Evolutionary conservation across 129 eudicot genomes (phyloP).

Genomic region (Centaurea solstitialis): DNA sequence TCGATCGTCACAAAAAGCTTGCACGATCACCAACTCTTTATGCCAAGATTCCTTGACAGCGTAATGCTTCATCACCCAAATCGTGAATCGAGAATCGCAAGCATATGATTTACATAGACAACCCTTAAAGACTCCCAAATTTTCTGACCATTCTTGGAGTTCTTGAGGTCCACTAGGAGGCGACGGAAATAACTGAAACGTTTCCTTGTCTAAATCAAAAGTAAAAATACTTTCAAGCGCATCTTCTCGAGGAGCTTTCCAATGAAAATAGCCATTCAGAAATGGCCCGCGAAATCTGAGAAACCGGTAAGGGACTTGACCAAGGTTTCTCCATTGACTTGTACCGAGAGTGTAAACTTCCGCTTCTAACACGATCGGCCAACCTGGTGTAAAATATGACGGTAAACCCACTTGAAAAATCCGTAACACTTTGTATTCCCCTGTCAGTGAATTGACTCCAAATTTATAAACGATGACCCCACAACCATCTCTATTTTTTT

Average conservation of each 20-base stretch:
- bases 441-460: conserved; percentile 12
- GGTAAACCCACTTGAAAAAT: conserved; percentile 13
- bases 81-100: conserved; percentile 18
- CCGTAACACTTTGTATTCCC: conserved; percentile 34
- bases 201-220: conserved; percentile 36
- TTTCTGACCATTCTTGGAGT: neutral
- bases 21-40: conserved; percentile 39
- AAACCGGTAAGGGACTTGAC: neutral
- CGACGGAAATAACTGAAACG: conserved; percentile 23
- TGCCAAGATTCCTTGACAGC: conserved; percentile 43
- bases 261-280: conserved; percentile 32
- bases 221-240: conserved; percentile 16
- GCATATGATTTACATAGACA: conserved; percentile 40
- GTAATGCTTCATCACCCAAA: conserved; percentile 58
- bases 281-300: neutral
- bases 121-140: conserved; percentile 36
- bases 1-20: neutral
- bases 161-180: conserved; percentile 3
- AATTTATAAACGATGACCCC: conserved; percentile 10
- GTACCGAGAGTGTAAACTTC: conserved; percentile 49
- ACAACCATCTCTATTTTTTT: neutral
- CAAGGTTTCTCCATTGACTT: conserved; percentile 42
- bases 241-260: neutral
- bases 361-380: conserved; percentile 14
- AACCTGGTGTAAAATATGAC: neutral